These are phyloP conservation scores for Boeremia exigua DNA, from an alignment of 2,329 filamentous ascomycete genomes.

Conservation along the genomic window DNA sequence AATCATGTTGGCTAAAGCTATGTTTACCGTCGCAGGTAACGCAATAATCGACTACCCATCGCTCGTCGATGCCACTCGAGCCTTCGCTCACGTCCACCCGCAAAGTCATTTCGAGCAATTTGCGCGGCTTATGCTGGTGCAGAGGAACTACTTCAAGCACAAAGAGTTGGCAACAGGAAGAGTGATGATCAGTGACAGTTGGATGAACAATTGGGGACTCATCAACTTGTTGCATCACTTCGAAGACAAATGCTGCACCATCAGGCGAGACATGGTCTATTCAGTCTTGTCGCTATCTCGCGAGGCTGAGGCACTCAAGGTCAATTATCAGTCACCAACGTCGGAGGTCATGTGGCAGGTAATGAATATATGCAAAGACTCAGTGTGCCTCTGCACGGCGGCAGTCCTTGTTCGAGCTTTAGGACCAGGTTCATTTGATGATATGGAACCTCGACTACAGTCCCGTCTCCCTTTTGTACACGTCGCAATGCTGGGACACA, in stretches of 20 bases:
- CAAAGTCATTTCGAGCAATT: too few relatives aligned
- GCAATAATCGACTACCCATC: too few relatives aligned
- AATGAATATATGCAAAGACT: background rate
- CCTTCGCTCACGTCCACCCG: background rate
- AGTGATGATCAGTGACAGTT: too few relatives aligned
- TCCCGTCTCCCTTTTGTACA: too few relatives aligned
- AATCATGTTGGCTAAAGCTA: conserved; percentile 1
- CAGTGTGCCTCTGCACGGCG: background rate
- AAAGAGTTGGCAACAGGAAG: too few relatives aligned
- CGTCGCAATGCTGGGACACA: too few relatives aligned
- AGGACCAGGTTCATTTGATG: too few relatives aligned
- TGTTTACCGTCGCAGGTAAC: background rate
- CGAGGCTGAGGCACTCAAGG: background rate
- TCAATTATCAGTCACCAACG: background rate
- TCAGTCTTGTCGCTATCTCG: background rate
- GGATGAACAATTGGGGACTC: background rate
- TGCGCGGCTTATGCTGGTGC: too few relatives aligned
- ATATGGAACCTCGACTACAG: background rate
- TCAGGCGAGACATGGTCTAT: background rate
- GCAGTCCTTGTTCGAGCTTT: too few relatives aligned
- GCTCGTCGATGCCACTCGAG: too few relatives aligned
- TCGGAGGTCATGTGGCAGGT: background rate
- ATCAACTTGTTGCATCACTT: background rate
- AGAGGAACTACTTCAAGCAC: too few relatives aligned
- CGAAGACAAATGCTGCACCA: too few relatives aligned